Percentiles rank a stretch among this genome's conserved stretches.
Evolutionary conservation across 345 rosid species (phyloP).

Genomic region (Sonneratia caseolaris): DNA sequence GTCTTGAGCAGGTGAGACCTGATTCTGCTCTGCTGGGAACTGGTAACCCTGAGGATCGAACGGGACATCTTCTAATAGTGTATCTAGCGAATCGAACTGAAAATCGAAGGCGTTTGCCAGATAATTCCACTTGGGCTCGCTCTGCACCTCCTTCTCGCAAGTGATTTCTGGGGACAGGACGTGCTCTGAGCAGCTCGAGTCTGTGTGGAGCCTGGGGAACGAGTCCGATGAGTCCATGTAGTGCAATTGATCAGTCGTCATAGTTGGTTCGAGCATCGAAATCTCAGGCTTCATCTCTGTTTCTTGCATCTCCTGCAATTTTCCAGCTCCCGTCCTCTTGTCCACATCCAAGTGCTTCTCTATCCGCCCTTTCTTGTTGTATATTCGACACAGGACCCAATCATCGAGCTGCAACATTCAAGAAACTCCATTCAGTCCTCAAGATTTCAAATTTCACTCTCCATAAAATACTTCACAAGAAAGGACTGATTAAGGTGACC

Average conservation of each 20-base stretch:
- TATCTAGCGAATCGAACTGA: constrained; percentile 25
- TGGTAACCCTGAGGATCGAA: constrained; percentile 31
- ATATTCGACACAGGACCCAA: constrained; percentile 75
- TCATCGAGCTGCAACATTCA: constrained; percentile 58
- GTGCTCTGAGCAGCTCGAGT: constrained; percentile 66
- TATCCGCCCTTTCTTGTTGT: constrained; percentile 71
- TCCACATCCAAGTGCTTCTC: constrained; percentile 36
- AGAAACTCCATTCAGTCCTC: background rate
- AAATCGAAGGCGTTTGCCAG: constrained; percentile 21
- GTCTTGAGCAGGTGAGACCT: constrained; percentile 7
- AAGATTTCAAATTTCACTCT: background rate
- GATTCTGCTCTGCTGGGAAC: constrained; percentile 29
- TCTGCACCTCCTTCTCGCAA: constrained; percentile 49
- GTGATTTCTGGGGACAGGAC: constrained; percentile 47
- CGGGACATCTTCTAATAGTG: constrained; percentile 34
- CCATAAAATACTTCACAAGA: no score
- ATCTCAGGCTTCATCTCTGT: constrained; percentile 34
- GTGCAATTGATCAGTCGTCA: constrained; percentile 2
- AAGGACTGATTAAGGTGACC: background rate
- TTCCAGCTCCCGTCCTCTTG: constrained; percentile 7
- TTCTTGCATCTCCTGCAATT: constrained; percentile 9
- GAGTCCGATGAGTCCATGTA: constrained; percentile 50
- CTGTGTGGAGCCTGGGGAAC: constrained; percentile 39
- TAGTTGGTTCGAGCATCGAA: background rate
- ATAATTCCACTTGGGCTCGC: constrained; percentile 35